Conservation (phyloP, 2,329 filamentous ascomycete genomes). For the Aureobasidium vineae region DNA sequence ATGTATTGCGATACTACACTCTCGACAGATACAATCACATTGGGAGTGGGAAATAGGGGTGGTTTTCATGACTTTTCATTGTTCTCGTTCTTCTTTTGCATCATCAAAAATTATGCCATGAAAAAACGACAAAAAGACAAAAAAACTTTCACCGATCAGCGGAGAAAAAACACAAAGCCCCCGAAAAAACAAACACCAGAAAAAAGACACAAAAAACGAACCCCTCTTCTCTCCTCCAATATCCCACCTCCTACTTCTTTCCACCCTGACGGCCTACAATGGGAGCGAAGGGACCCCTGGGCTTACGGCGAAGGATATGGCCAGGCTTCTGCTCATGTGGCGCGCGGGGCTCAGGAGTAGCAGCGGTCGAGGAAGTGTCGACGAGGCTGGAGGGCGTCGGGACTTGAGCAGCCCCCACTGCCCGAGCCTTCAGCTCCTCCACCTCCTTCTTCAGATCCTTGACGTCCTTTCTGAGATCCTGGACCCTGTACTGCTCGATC, state of each 20-base stretch:
- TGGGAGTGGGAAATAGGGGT: background rate
- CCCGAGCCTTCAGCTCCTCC: background rate
- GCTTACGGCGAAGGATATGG: background rate
- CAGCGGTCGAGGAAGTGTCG: background rate
- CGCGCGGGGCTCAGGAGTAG: background rate
- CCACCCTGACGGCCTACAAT: background rate
- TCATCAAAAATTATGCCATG: background rate
- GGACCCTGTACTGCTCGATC: constrained; percentile 6
- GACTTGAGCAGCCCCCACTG: background rate
- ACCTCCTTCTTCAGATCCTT: background rate
- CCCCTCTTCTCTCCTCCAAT: background rate
- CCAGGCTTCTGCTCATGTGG: background rate
- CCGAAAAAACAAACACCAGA: background rate
- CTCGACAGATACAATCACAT: background rate
- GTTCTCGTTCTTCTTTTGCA: background rate
- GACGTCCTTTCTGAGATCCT: background rate
- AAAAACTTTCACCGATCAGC: background rate
- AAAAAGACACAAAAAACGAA: background rate
- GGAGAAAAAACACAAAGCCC: background rate
- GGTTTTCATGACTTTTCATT: background rate
- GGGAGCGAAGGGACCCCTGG: background rate
- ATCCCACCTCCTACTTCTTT: background rate
- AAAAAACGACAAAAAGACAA: background rate
- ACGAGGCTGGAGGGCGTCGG: background rate
- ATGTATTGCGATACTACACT: background rate